Conservation (phyloP, 1,284 basidiomycete species). For the Ceratobasidium papillatum region DNA sequence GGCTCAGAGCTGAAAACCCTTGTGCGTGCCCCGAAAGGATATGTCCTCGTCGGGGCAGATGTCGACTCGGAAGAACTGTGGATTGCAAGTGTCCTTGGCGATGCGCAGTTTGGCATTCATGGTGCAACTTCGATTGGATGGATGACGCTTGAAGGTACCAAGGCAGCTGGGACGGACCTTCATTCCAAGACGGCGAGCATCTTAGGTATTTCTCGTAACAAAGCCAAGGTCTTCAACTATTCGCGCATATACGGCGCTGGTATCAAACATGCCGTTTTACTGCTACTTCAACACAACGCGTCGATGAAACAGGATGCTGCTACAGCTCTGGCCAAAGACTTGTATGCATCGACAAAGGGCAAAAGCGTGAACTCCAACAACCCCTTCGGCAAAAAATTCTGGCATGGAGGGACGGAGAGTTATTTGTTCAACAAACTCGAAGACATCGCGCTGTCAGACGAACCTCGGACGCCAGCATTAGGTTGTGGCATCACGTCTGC, state of each 20-base stretch:
- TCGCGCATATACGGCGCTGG: slow-evolving; percentile 99
- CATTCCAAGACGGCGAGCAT: slow-evolving; percentile 98
- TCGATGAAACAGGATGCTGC: slow-evolving; percentile 82
- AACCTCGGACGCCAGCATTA: slow-evolving; percentile 90
- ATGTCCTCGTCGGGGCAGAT: slow-evolving; percentile 96
- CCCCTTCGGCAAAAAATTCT: slow-evolving; percentile 83
- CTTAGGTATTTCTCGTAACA: slow-evolving; percentile 90
- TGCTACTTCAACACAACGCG: slow-evolving; percentile 88
- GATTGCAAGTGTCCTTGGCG: slow-evolving; percentile 99
- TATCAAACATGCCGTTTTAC: slow-evolving; percentile 90
- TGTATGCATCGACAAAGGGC: slow-evolving; percentile 96
- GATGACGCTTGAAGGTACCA: slow-evolving; percentile 99
- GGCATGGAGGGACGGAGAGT: slow-evolving; percentile 97
- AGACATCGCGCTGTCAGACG: slow-evolving; percentile 88
- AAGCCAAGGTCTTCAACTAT: slow-evolving; percentile 99
- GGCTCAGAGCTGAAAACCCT: slow-evolving; percentile 98
- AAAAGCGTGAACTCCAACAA: slow-evolving; percentile 77
- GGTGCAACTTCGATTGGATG: slow-evolving; percentile 97
- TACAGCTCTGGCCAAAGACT: slow-evolving; percentile 79
- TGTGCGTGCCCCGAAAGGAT: slow-evolving; percentile 93
- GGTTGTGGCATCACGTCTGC: slow-evolving; percentile 95
- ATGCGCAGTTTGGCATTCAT: slow-evolving; percentile 97
- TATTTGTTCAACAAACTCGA: slow-evolving; percentile 99
- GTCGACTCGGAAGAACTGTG: slow-evolving; percentile 99
- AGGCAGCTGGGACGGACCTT: slow-evolving; percentile 92